These are phyloP conservation scores for Naganishia onofrii DNA, from an alignment of 768 basidiomycete species.

Conservation along the genomic window DNA sequence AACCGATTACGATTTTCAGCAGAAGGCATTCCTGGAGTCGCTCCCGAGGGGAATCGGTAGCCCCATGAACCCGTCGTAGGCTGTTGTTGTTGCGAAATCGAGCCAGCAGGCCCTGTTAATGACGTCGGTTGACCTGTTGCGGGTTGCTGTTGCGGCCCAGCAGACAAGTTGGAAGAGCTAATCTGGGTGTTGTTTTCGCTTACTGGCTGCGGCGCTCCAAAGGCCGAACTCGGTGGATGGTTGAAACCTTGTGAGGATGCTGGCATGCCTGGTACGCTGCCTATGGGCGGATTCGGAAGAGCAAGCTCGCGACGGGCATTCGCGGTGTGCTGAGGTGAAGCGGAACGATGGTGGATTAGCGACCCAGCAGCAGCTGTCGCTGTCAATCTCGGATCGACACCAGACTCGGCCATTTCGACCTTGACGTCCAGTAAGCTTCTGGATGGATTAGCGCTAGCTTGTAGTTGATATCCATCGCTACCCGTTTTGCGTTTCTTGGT, in stretches of 20 bases:
- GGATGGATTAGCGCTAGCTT: not conserved
- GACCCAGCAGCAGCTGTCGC: conserved; percentile 1
- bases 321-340: conserved; percentile 2
- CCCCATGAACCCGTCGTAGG: conserved; percentile 13
- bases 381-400: conserved; percentile 3
- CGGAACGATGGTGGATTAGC: not conserved
- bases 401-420: not conserved
- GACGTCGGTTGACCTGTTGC: not conserved
- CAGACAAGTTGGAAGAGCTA: conserved; percentile 1
- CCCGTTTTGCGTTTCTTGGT: conserved; percentile 19
- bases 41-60: conserved; percentile 13
- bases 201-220: not conserved
- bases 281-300: not conserved
- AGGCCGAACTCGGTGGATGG: not conserved
- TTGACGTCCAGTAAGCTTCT: conserved; percentile 24
- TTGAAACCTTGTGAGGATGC: not conserved
- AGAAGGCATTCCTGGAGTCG: conserved; percentile 13
- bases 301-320: not conserved
- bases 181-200: not conserved
- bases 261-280: not conserved
- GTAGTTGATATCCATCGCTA: not conserved
- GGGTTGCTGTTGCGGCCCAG: conserved; percentile 4
- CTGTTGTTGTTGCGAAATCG: not conserved
- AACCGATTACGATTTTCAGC: conserved; percentile 17
- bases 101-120: not conserved